These are phyloP conservation scores for Ramularia endophylla DNA, from an alignment of 2,329 filamentous ascomycete genomes.

Conservation along the genomic window DNA sequence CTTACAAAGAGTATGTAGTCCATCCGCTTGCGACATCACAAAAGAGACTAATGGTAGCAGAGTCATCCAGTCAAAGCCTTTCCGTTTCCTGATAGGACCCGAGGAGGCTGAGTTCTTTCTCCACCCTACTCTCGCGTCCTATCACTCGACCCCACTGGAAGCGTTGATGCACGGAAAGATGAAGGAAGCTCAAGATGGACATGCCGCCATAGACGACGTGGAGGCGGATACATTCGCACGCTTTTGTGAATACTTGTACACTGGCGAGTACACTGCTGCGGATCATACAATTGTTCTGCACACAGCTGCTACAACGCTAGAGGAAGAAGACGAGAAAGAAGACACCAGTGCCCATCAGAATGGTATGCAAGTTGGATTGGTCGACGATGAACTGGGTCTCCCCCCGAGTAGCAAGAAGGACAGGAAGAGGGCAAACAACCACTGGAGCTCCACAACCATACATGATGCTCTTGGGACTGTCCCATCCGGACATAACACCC, in stretches of 20 bases:
- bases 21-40: neutral
- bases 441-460: no score
- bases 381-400: no score
- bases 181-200: neutral
- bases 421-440: no score
- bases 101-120: conserved; percentile 3
- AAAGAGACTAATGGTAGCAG: neutral
- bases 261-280: conserved; percentile 11
- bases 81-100: conserved; percentile 3
- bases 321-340: neutral
- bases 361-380: no score
- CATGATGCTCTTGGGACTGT: no score
- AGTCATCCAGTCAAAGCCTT: conserved; percentile 3
- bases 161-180: conserved; percentile 2
- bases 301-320: neutral
- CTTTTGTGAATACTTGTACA: conserved; percentile 10
- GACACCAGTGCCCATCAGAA: no score
- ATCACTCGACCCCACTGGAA: neutral
- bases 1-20: neutral
- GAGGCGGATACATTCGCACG: conserved; percentile 10
- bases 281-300: neutral
- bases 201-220: conserved; percentile 1
- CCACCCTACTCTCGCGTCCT: neutral
- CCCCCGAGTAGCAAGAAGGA: no score
- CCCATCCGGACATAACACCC: no score